A percentile compares a stretch with the other conserved stretches of the same genome.
These are phyloP conservation scores for Taxawa tesnikishii DNA, from an alignment of 2,329 filamentous ascomycete genomes.

Conservation along the genomic window DNA sequence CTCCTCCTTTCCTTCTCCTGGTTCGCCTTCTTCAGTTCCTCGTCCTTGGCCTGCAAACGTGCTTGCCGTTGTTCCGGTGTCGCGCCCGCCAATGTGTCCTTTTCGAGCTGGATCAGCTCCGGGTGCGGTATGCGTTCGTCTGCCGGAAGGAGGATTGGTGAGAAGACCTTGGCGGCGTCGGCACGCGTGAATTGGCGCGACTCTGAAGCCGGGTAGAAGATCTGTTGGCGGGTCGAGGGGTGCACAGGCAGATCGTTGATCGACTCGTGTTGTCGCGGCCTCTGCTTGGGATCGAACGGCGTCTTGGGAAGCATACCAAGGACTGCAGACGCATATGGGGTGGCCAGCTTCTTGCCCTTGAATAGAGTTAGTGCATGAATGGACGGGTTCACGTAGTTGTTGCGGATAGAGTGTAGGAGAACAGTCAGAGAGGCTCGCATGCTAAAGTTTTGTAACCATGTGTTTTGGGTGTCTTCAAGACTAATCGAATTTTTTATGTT, in stretches of 20 bases:
- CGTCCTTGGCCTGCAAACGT: slow-evolving; percentile 25
- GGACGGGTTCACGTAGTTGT: slow-evolving; percentile 65
- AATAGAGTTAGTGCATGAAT: slow-evolving; percentile 64
- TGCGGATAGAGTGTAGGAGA: slow-evolving; percentile 43
- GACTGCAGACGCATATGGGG: slow-evolving; percentile 64
- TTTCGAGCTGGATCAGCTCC: slow-evolving; percentile 40
- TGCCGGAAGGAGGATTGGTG: slow-evolving; percentile 45
- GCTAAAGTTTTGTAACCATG: slow-evolving; percentile 75
- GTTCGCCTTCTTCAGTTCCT: slow-evolving; percentile 25
- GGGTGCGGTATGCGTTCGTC: slow-evolving; percentile 54
- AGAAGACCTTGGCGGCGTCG: slow-evolving; percentile 52
- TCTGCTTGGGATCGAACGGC: slow-evolving; percentile 26
- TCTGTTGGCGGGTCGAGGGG: slow-evolving; percentile 38
- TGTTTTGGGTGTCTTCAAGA: slow-evolving; percentile 97
- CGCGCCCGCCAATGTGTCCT: slow-evolving; percentile 27
- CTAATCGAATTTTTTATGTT: slow-evolving; percentile 85
- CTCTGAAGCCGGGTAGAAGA: slow-evolving; percentile 53
- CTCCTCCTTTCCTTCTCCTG: slow-evolving; percentile 26
- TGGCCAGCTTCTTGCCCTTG: slow-evolving; percentile 65
- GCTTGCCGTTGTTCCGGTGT: slow-evolving; percentile 29
- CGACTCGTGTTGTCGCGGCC: slow-evolving; percentile 39
- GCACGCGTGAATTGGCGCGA: slow-evolving; percentile 52
- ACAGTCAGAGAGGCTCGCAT: slow-evolving; percentile 63
- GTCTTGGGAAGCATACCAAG: slow-evolving; percentile 68
- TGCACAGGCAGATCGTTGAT: slow-evolving; percentile 54